Percentiles rank a stretch among this genome's conserved stretches.
Evolutionary conservation across 345 rosid genomes (phyloP).

Genomic region (Gossypium stocksii): DNA sequence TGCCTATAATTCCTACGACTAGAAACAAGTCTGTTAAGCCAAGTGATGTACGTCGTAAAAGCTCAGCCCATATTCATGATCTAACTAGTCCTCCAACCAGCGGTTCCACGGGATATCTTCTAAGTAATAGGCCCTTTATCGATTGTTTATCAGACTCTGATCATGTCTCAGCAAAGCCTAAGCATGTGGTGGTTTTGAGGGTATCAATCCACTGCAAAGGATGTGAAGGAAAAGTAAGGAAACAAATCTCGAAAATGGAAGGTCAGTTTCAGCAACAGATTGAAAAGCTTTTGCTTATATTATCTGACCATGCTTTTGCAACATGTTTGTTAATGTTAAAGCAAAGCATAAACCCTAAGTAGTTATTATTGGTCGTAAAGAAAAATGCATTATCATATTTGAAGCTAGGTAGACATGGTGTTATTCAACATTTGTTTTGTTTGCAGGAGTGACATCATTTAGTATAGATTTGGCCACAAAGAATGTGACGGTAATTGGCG

Average conservation of each 20-base stretch:
- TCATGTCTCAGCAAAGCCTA: constrained; percentile 27
- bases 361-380: background rate
- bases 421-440: background rate
- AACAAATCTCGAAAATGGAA: constrained; percentile 91
- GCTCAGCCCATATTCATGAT: constrained; percentile 56
- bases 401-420: background rate
- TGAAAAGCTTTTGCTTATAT: background rate
- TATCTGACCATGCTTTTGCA: too few relatives aligned
- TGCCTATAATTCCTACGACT: constrained; percentile 38
- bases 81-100: constrained; percentile 17
- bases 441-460: constrained; percentile 53
- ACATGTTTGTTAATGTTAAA: too few relatives aligned
- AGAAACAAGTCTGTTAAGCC: constrained; percentile 27
- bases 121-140: constrained; percentile 44
- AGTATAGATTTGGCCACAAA: constrained; percentile 46
- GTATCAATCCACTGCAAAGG: constrained; percentile 95
- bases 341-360: background rate
- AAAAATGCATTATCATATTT: constrained; percentile 2
- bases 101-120: constrained; percentile 60
- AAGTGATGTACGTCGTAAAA: constrained; percentile 44
- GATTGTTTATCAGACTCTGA: constrained; percentile 44
- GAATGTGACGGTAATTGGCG: constrained; percentile 48
- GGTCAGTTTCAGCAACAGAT: constrained; percentile 31
- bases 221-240: constrained; percentile 89
- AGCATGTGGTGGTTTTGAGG: constrained; percentile 56